Percentiles rank a stretch among this genome's conserved stretches.
Conservation (phyloP, 257 asterid species). For the Asclepias syriaca region DNA sequence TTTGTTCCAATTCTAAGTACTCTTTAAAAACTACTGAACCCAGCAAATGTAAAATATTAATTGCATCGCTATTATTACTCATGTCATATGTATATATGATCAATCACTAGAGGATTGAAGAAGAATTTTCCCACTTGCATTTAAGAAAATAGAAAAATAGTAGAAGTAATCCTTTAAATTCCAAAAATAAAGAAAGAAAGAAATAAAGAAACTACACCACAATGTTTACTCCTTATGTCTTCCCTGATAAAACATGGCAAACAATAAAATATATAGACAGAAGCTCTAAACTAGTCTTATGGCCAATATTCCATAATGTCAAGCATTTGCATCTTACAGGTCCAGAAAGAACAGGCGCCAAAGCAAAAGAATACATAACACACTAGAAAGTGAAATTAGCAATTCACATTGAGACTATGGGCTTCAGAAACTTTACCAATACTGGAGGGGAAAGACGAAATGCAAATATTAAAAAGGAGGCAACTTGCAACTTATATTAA, state of each 20-base stretch:
- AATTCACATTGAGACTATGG: too few species aligned
- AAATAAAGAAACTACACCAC: neutral
- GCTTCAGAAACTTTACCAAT: neutral
- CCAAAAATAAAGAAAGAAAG: neutral
- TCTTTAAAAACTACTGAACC: neutral
- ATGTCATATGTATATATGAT: neutral
- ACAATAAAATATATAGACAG: neutral
- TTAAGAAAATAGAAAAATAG: neutral
- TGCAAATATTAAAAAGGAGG: neutral
- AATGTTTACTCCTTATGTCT: neutral
- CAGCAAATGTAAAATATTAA: neutral
- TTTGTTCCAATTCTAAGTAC: neutral
- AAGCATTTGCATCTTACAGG: neutral
- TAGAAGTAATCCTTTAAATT: neutral
- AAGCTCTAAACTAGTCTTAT: neutral
- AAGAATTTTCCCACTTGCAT: neutral
- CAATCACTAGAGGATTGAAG: neutral
- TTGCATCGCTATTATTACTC: neutral
- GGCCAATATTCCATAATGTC: neutral
- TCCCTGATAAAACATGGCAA: neutral
- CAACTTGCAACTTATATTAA: neutral
- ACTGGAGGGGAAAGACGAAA: neutral
- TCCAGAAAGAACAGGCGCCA: neutral
- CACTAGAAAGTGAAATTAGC: neutral
- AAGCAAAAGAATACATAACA: neutral